Conservation (phyloP, 2,329 filamentous ascomycete species). For the Cladosporium sp. region DNA sequence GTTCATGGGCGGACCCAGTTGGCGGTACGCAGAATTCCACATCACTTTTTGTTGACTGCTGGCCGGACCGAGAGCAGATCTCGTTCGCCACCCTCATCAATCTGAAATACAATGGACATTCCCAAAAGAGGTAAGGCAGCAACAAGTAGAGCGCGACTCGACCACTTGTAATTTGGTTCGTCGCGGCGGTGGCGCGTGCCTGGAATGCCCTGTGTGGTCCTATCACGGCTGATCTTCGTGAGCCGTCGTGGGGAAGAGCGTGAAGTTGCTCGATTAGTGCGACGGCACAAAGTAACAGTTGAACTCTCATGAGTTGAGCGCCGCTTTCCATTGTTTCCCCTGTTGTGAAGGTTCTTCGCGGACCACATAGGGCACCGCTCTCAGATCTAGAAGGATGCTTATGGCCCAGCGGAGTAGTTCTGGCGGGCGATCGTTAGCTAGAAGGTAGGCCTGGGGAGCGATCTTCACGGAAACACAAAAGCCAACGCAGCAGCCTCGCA, state of each 20-base stretch:
- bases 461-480: constrained; percentile 11
- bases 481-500: constrained; percentile 13
- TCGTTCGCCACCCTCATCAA: constrained; percentile 5
- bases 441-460: background rate
- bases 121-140: background rate
- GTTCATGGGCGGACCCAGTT: background rate
- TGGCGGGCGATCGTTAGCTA: constrained; percentile 2
- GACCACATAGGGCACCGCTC: constrained; percentile 13
- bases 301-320: constrained; percentile 10
- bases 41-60: constrained; percentile 4
- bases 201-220: no score
- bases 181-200: constrained; percentile 1
- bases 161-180: background rate
- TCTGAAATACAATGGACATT: constrained; percentile 1
- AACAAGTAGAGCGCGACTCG: constrained; percentile 3
- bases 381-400: constrained; percentile 11
- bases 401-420: background rate
- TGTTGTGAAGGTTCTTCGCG: background rate
- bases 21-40: background rate
- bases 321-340: background rate
- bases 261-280: background rate
- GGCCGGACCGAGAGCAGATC: background rate
- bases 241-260: background rate
- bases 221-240: constrained; percentile 14
- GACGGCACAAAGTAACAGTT: background rate